Conservation (phyloP, 2,329 filamentous ascomycete species). For the Dothideomycetes sp. region DNA sequence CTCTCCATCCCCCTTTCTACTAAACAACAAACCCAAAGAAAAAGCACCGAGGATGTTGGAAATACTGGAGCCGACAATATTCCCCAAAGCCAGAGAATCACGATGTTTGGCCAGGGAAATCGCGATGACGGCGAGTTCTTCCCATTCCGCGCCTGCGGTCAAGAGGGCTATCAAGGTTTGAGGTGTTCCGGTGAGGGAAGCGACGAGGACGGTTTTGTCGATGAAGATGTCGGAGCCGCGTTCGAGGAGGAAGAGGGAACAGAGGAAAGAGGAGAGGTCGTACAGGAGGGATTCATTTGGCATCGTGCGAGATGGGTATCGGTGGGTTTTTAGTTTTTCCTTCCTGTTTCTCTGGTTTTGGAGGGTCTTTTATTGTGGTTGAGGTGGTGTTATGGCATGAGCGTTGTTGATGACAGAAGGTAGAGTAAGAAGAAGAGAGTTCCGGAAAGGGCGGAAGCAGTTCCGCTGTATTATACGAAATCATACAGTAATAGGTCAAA, state of each 20-base stretch:
- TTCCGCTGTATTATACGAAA: too few species aligned
- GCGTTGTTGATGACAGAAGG: too few species aligned
- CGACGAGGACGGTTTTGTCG: constrained; percentile 42
- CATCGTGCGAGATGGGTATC: too few species aligned
- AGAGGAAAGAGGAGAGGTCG: constrained; percentile 36
- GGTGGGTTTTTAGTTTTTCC: too few species aligned
- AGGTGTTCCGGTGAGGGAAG: constrained; percentile 36
- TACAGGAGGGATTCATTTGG: too few species aligned
- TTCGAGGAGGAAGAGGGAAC: constrained; percentile 42
- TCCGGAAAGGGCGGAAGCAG: too few species aligned
- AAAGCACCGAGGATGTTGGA: constrained; percentile 48
- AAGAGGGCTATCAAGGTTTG: constrained; percentile 43
- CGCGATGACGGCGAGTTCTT: constrained; percentile 46
- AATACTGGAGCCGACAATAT: constrained; percentile 45
- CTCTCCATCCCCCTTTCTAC: constrained; percentile 19
- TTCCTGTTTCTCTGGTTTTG: too few species aligned
- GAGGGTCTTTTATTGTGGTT: too few species aligned
- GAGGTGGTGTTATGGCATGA: too few species aligned
- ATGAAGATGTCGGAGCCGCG: constrained; percentile 46
- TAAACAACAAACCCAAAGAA: constrained; percentile 42
- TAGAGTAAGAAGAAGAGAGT: too few species aligned
- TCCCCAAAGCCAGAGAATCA: constrained; percentile 44
- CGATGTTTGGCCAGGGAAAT: constrained; percentile 39
- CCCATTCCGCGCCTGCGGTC: constrained; percentile 47
- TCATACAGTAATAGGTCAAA: too few species aligned